phyloP scores from a whole-genome alignment of 2,329 filamentous ascomycete species.

The Parasarocladium wereldwijsianum region DNA sequence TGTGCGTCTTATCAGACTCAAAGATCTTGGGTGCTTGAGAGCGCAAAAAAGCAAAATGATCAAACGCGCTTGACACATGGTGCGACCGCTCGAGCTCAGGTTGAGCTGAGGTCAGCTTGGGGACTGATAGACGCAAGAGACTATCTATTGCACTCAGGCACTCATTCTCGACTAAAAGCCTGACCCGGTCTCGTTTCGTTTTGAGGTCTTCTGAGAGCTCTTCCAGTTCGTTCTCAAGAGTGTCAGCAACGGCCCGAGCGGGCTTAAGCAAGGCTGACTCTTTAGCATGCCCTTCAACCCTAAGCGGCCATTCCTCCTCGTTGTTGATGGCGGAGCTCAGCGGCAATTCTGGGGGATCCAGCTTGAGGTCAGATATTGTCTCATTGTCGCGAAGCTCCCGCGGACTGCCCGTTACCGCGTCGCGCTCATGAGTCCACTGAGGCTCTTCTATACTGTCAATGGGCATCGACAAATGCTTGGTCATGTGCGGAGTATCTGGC shows the following conservation, averaged over 20 bases:
- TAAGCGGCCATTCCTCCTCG: no score
- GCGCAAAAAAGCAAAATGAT: slow-evolving; percentile 15
- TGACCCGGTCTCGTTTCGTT: background rate
- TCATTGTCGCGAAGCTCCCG: no score
- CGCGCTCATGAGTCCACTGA: no score
- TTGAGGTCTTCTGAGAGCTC: slow-evolving; percentile 11
- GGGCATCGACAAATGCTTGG: no score
- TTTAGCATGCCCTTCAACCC: no score
- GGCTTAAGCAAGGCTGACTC: slow-evolving; percentile 1
- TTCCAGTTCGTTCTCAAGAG: slow-evolving; percentile 1
- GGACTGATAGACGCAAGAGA: slow-evolving; percentile 14
- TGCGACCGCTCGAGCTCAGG: slow-evolving; percentile 11
- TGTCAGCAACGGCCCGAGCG: background rate
- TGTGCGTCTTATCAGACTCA: no score
- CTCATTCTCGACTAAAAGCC: slow-evolving; percentile 13
- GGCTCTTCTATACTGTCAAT: no score
- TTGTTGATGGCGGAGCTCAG: no score
- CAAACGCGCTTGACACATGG: slow-evolving; percentile 7
- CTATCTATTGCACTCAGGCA: slow-evolving; percentile 12
- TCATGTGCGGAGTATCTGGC: slow-evolving; percentile 14
- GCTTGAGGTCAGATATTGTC: no score
- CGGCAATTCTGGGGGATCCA: no score
- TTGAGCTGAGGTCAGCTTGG: slow-evolving; percentile 13
- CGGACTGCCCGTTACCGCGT: no score
- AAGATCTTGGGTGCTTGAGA: no score